Conservation (phyloP, 257 asterid species). For the Jacaranda copaia region DNA sequence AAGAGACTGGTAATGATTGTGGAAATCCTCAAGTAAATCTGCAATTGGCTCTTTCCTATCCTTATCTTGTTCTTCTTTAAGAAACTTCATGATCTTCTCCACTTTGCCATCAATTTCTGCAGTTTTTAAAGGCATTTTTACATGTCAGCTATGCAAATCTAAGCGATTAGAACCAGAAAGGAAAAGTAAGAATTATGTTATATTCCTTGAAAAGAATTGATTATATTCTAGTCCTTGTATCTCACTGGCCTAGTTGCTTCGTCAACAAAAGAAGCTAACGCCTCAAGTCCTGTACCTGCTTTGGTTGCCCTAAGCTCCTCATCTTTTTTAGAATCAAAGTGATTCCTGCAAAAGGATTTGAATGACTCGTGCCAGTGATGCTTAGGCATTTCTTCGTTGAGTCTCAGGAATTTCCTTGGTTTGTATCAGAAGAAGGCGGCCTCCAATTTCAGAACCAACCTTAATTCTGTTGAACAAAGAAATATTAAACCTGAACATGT, state of each 20-base stretch:
- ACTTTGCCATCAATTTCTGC: slow-evolving; percentile 80
- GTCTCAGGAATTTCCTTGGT: slow-evolving; percentile 24
- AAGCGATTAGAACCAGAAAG: neutral
- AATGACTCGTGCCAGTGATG: slow-evolving; percentile 55
- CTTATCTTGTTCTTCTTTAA: slow-evolving; percentile 48
- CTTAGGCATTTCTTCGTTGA: slow-evolving; percentile 54
- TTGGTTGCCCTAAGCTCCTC: slow-evolving; percentile 67
- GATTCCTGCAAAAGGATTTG: slow-evolving; percentile 57
- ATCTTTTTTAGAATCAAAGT: slow-evolving; percentile 59
- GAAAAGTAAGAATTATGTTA: neutral
- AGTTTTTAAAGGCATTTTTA: slow-evolving; percentile 29
- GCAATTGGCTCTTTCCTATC: slow-evolving; percentile 54
- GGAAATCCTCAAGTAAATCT: slow-evolving; percentile 58
- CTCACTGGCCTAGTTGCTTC: no score
- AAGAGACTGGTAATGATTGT: slow-evolving; percentile 64
- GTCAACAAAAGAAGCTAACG: slow-evolving; percentile 10
- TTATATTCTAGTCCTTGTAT: neutral
- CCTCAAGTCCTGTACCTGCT: slow-evolving; percentile 53
- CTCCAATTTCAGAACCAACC: slow-evolving; percentile 26
- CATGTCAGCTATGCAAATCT: slow-evolving; percentile 8
- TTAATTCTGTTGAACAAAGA: neutral
- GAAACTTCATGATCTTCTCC: slow-evolving; percentile 56
- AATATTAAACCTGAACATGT: neutral
- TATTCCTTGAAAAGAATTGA: neutral
- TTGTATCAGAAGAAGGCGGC: slow-evolving; percentile 28